Base-by-base conservation (phyloP, 2,329 filamentous ascomycete genomes). In the Aspergillus puulaauensis region DNA sequence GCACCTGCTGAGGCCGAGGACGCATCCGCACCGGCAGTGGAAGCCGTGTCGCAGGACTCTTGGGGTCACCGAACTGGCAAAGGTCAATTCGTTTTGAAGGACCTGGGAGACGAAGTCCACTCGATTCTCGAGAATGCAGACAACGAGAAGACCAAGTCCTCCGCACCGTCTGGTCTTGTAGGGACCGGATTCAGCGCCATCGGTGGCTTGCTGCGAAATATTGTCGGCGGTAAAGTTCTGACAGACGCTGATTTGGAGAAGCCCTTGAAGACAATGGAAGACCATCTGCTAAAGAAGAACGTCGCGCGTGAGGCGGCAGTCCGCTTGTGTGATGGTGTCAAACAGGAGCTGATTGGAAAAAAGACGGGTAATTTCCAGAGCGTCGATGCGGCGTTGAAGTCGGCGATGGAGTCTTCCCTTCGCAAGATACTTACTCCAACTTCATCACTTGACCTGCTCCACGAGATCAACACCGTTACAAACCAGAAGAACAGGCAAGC, bases 371-470 rank as follows among this genome's bases (percentile, higher is more conserved):
- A 82, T 70, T 99, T 98, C 73, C 93, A 97, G 73, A 93, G 82
- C 67, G 90, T 96, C 69, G 91, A 93, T 75, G 79, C 89, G 41
- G 91, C 88, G 59, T 89, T 99, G 63, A 89, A 89, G 66, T 84
- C 87, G 39, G 91, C 93, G 33, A 96, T 97, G 87, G 90, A 96
- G 75, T 89, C 90, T 19, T 96, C 95, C 2, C 83, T 99, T 35
- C 91, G 89, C 58, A 96, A 96, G 75, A 98, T 99, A 75, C 86
- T 99, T 50, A 99, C 95, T 0, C 96, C 96, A 0, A 97, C 93
- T 1, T 93, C 90, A 6, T 98, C 93, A 3, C 84, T 98, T 62
- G 95, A 99, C 75, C 86, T 99, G 49, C 87, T 99, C 47, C 91
- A 93, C 67, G 92, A 96, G 73, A 98, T 99, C 66, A 88, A 93